Evolutionary conservation across 805 yeast species (phyloP), one percentile per base, ranked within the genome.

Genomic region (Nakazawaea ernobii): DNA sequence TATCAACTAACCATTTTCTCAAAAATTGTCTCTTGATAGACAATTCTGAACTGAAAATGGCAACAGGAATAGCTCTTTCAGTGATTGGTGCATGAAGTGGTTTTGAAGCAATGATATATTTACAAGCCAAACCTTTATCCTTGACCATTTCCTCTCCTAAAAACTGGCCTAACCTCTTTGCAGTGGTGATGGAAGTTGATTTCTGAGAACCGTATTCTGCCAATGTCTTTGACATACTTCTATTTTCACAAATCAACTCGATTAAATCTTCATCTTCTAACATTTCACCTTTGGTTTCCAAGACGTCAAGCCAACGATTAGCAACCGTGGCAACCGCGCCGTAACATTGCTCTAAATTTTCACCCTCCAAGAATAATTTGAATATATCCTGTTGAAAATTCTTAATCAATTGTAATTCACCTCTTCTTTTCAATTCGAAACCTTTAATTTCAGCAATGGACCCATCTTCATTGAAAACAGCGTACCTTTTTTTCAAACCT

Each of bases 71-170:
- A 0, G 99, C 99, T 54, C 99, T 75, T 59, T 92, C 98, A 0
- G 99, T 89, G 29, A 91, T 91, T 0, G 99, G 96, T 1, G 95
- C 84, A 38, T 84, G 84, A 17, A 74, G 57, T 1, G 99, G 99
- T 53, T 78, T 80, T 42, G 80, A 79, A 51, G 97, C 83, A 53
- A 94, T 91, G 63, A 94, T 84, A 67, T 89, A 94, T 63, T 89
- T 90, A 67, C 97, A 92, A 6, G 96, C 96, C 51, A 94, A 76
- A 52, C 99, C 98, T 50, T 91, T 90, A 65, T 90, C 98, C 58
- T 89, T 91, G 2, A 90, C 95, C 96, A 92, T 92, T 55, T 90
- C 96, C 53, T 84, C 90, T 11, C 99, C 99, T 55, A 94, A 73
- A 61, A 94, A 92, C 56, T 94, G 97, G 49, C 97, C 97, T 45